Conservation (phyloP, 306 rosid genomes). For the Sicyos edulis region DNA sequence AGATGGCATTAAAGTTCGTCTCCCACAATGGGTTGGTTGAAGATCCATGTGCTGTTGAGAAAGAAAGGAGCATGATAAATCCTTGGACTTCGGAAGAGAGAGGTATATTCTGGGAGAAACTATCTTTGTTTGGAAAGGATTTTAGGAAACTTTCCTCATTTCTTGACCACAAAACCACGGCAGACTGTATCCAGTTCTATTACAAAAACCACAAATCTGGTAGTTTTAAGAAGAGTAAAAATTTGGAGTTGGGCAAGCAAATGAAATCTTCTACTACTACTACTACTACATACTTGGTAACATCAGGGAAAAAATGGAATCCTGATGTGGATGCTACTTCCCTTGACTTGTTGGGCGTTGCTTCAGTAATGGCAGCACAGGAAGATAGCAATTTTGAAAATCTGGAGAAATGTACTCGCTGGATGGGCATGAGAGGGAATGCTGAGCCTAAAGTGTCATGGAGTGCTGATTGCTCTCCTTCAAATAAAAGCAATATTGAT, state of each 20-base stretch:
- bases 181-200: slow-evolving; percentile 91
- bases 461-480: slow-evolving; percentile 30
- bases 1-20: slow-evolving; percentile 47
- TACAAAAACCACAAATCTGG: slow-evolving; percentile 89
- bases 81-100: slow-evolving; percentile 80
- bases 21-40: slow-evolving; percentile 78
- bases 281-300: slow-evolving; percentile 40
- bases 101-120: slow-evolving; percentile 59
- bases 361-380: slow-evolving; percentile 60
- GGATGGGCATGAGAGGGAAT: slow-evolving; percentile 43
- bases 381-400: slow-evolving; percentile 42
- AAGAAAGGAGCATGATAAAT: slow-evolving; percentile 67
- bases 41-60: slow-evolving; percentile 83
- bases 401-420: slow-evolving; percentile 34
- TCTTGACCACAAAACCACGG: slow-evolving; percentile 83
- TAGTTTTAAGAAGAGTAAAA: slow-evolving; percentile 59
- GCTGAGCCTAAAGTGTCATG: slow-evolving; percentile 32
- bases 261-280: slow-evolving; percentile 43
- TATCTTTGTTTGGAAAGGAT: slow-evolving; percentile 62
- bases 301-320: slow-evolving; percentile 71
- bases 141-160: slow-evolving; percentile 73
- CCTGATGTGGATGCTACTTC: slow-evolving; percentile 58
- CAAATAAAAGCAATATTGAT: slow-evolving; percentile 49
- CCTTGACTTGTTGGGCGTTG: slow-evolving; percentile 81
- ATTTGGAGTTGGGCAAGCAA: slow-evolving; percentile 45